Conservation (phyloP, 1,139 yeast species). For the Groenewaldozyma sp. region DNA sequence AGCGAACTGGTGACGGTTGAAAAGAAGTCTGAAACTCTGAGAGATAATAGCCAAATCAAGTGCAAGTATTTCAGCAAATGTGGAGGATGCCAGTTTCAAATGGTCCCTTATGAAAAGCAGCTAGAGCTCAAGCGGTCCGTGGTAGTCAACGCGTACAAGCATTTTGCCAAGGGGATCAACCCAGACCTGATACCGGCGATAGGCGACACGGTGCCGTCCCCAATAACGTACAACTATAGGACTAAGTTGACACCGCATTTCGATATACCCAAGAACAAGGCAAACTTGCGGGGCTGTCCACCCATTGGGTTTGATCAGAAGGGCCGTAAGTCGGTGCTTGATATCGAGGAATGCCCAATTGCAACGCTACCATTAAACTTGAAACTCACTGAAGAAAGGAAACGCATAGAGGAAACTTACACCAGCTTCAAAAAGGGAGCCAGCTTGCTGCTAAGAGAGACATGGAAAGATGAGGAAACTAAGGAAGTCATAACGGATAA, state of each 20-base stretch:
- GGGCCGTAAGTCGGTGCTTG: slow-evolving; percentile 71
- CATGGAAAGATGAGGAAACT: slow-evolving; percentile 38
- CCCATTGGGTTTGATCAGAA: slow-evolving; percentile 80
- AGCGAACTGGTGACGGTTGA: slow-evolving; percentile 57
- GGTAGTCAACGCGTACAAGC: slow-evolving; percentile 72
- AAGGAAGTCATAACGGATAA: slow-evolving; percentile 48
- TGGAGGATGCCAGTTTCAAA: slow-evolving; percentile 90
- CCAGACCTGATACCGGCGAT: slow-evolving; percentile 47
- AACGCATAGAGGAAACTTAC: slow-evolving; percentile 41
- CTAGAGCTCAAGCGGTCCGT: slow-evolving; percentile 62
- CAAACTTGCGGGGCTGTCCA: slow-evolving; percentile 41
- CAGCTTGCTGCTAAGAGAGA: slow-evolving; percentile 72
- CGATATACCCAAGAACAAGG: slow-evolving; percentile 55
- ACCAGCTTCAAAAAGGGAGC: slow-evolving; percentile 67
- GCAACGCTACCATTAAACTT: slow-evolving; percentile 72
- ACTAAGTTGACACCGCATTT: slow-evolving; percentile 96
- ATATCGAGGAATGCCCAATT: slow-evolving; percentile 87
- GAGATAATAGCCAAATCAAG: slow-evolving; percentile 47
- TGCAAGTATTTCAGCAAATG: slow-evolving; percentile 79
- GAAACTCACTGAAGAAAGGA: slow-evolving; percentile 68
- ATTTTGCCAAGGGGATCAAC: slow-evolving; percentile 47
- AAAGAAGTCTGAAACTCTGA: slow-evolving; percentile 33
- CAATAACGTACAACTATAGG: slow-evolving; percentile 65
- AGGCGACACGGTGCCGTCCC: slow-evolving; percentile 66
- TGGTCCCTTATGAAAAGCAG: slow-evolving; percentile 63